These are phyloP conservation scores for Zarea fungicola DNA, from an alignment of 2,329 filamentous ascomycete genomes.

Conservation along the genomic window DNA sequence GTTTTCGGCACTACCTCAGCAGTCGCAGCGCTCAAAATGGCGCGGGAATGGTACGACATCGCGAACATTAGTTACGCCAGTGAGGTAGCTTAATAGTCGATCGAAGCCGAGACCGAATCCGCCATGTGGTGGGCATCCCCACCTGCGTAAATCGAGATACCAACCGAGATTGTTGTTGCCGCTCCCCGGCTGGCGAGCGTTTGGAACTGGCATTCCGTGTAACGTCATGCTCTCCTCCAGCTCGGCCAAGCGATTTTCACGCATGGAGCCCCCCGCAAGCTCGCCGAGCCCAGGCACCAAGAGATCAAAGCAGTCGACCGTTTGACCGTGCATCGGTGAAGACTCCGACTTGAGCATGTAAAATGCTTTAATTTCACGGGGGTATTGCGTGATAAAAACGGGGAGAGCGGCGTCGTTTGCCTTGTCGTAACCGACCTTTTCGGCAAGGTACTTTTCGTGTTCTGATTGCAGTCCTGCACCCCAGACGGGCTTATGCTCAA, in stretches of 20 bases:
- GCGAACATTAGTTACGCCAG: conserved; percentile 74
- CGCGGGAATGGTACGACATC: conserved; percentile 85
- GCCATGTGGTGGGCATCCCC: conserved; percentile 87
- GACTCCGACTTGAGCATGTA: conserved; percentile 49
- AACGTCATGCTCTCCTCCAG: conserved; percentile 66
- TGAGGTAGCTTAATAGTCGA: conserved; percentile 75
- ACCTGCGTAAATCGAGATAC: conserved; percentile 84
- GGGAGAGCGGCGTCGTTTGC: conserved; percentile 52
- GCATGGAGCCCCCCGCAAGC: conserved; percentile 82
- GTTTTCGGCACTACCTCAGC: conserved; percentile 28
- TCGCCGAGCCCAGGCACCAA: conserved; percentile 82
- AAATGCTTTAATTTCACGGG: conserved; percentile 84
- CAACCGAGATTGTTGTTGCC: conserved; percentile 53
- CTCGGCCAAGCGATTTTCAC: conserved; percentile 69
- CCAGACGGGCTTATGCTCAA: conserved; percentile 66
- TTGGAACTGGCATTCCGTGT: conserved; percentile 52
- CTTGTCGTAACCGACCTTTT: conserved; percentile 48
- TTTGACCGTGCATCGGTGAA: conserved; percentile 35
- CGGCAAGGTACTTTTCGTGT: conserved; percentile 85
- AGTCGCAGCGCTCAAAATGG: conserved; percentile 60
- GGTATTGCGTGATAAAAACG: conserved; percentile 91
- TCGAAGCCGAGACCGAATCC: conserved; percentile 91
- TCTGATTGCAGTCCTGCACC: conserved; percentile 76
- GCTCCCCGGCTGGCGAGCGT: conserved; percentile 11
- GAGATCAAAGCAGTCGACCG: conserved; percentile 87